These are phyloP conservation scores for Ustilago tritici DNA, from an alignment of 1,284 basidiomycete species.

Conservation along the genomic window DNA sequence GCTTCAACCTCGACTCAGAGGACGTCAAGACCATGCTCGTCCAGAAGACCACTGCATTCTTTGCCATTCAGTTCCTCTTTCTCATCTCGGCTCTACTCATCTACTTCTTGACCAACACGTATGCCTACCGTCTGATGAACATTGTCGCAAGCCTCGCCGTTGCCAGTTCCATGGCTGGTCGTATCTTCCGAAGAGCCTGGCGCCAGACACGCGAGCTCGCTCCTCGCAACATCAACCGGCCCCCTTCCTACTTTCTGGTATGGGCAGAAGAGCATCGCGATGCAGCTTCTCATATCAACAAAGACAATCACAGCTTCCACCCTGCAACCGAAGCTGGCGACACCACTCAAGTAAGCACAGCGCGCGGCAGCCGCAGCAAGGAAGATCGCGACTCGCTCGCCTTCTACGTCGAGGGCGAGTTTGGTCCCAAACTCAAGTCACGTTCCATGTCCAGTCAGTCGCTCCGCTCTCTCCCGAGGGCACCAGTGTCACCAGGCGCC, in stretches of 20 bases:
- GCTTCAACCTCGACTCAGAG: constrained; percentile 47
- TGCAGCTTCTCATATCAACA: constrained; percentile 4
- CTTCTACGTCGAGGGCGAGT: constrained; percentile 52
- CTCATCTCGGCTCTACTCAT: constrained; percentile 52
- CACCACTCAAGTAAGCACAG: constrained; percentile 1
- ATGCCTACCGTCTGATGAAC: constrained; percentile 55
- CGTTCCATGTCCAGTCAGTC: constrained; percentile 28
- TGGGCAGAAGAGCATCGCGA: constrained; percentile 53
- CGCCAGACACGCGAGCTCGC: constrained; percentile 53
- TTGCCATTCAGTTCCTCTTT: constrained; percentile 54
- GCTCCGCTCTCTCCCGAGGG: constrained; percentile 18
- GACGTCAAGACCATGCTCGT: constrained; percentile 62
- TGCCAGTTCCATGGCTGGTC: constrained; percentile 55
- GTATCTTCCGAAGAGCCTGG: constrained; percentile 61
- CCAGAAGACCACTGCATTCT: constrained; percentile 59
- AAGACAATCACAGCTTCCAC: constrained; percentile 8
- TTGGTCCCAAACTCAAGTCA: constrained; percentile 27
- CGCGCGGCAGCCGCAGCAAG: constrained; percentile 4
- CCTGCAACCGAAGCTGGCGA: constrained; percentile 6
- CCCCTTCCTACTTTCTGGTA: constrained; percentile 55
- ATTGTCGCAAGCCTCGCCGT: constrained; percentile 58
- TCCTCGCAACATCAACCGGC: constrained; percentile 47
- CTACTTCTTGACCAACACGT: constrained; percentile 40
- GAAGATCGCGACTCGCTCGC: constrained; percentile 33
- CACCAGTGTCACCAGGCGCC: constrained; percentile 10